Base-by-base conservation (phyloP, 2,329 filamentous ascomycete genomes). In the Aspergillus melleus region DNA sequence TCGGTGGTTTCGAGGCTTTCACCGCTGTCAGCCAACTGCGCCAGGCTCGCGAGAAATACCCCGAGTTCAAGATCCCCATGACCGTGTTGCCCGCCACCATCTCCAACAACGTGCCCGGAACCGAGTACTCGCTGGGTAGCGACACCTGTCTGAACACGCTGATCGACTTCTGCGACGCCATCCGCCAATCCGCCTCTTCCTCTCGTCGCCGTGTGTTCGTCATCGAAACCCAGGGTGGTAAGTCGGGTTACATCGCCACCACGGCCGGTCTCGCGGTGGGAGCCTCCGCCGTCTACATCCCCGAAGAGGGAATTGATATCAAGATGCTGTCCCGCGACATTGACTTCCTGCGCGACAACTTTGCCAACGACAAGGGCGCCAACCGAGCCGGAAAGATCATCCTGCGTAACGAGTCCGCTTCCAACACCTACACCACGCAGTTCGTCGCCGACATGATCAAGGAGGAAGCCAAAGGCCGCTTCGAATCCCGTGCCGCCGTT, bases 31-130 rank as follows among this genome's bases (percentile, higher is more conserved):
- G 90, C 49, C 90, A 98, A 76, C 84, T 99, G 61, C 89, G 93
- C 67, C 87, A 91, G 79, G 92, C 90, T 14, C 85, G 92, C 58
- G 84, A 87, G 39, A 79, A 91, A 62, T 96, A 90, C 77, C 88
- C 91, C 11, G 89, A 90, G 1, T 90, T 99, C 73, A 92, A 91
- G 76, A 97, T 99, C 64, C 95, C 95, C 20, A 91, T 98, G 83
- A 86, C 90, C 55, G 84, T 97, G 47, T 83, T 99, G 26, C 95
- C 95, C 0, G 95, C 95, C n/a, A 99, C 95, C 10, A 94, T 99
- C 68, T 96, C 92, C 66, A 99, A 99, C 83, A 99, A 99, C 75
- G 95, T 99, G 4, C 95, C 95, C 0, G 95, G 95, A 44, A 96
- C 94, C 0, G 95, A 99, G 77, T 98, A 97, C 81, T 97, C 92